Conservation (phyloP, 2,329 filamentous ascomycete genomes). For the Penicillium occitanis region DNA sequence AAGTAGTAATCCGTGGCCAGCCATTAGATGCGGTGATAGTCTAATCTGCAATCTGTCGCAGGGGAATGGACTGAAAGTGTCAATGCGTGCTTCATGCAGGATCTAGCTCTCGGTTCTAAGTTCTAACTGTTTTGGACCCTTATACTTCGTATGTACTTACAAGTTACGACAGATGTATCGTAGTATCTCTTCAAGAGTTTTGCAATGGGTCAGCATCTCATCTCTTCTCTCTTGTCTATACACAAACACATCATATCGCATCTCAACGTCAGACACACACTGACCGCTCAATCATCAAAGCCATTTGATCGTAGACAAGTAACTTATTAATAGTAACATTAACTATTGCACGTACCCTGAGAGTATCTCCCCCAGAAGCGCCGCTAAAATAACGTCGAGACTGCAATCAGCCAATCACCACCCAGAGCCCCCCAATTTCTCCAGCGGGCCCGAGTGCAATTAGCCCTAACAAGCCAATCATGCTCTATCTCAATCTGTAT, state of each 20-base stretch:
- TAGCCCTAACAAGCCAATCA: slow-evolving; percentile 11
- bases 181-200: background rate
- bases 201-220: background rate
- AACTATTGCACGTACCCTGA: background rate
- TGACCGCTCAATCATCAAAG: background rate
- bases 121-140: slow-evolving; percentile 2
- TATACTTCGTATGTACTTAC: background rate
- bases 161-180: background rate
- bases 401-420: background rate
- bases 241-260: background rate
- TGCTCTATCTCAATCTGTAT: background rate
- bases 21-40: background rate
- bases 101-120: background rate
- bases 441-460: background rate
- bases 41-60: slow-evolving; percentile 3
- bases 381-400: slow-evolving; percentile 8
- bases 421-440: background rate
- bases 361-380: background rate
- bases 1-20: background rate
- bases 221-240: background rate
- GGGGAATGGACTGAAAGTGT: background rate
- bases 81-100: slow-evolving; percentile 13
- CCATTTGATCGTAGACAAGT: background rate
- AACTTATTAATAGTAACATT: background rate
- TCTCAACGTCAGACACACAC: background rate